Evolutionary conservation across 257 asterid genomes (phyloP), one percentile per base, ranked within the genome.

Genomic region (Solanum dulcamara): DNA sequence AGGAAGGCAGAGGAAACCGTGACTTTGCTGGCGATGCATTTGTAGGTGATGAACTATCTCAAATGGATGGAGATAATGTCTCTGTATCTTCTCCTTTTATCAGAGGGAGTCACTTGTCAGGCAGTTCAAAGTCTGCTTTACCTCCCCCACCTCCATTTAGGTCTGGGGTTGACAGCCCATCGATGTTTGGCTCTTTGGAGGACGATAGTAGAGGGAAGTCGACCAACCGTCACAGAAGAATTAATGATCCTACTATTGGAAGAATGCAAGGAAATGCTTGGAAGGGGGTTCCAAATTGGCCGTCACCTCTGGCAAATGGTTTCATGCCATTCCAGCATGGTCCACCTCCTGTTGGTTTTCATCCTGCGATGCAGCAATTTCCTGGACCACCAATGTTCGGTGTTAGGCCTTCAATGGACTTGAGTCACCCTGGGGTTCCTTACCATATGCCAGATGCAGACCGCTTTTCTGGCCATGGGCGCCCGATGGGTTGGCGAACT

Each of bases 281-380:
- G 99, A 93, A 96, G 90, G 97, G 96, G 74, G 90, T 92, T 80
- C 98, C 98, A 60, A 93, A 85, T 88, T 97, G 99, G 99, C 94
- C 93, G 81, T 93, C 99, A 82, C 98, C 96, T n/a, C 84, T 93
- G 85, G 91, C 93, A 83, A 97, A 95, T 85, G 98, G 99, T 85
- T 97, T 94, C 92, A 86, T 97, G 93, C 98, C 97, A 85, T 97
- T 91, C 87, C 98, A 94, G 72, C 99, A 94, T 40, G 96, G 90
- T 80, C 97, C 97, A 13, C 94, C 97, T 72, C 96, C 93, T 71
- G 94, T 94, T 30, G 90, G 90, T 86, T 94, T 94, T 85, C 97
- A 90, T 88, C 92, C 94, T 2, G 94, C 91, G 85, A 97, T 97
- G 97, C 99, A 92, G 88, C 98, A 92, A 55, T 93, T 92, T 88